Conservation (phyloP, 306 rosid species). For the Arachis hypogaea region DNA sequence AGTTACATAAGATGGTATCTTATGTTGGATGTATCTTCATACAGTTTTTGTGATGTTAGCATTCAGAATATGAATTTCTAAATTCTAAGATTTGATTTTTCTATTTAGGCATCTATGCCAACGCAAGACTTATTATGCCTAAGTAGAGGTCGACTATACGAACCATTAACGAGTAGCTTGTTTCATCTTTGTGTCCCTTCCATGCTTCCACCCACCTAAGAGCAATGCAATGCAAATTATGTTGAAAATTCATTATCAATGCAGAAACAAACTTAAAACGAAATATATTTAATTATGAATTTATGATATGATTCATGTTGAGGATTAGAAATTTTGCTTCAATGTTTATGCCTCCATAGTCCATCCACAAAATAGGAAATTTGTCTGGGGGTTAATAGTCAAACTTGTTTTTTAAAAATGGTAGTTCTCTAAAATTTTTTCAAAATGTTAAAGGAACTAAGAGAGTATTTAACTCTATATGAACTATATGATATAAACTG, state of each 20-base stretch:
- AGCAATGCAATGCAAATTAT: not conserved
- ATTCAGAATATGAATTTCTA: conserved; percentile 23
- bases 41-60: conserved; percentile 25
- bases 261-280: not conserved
- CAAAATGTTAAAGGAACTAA: too few relatives aligned
- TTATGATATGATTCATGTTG: too few relatives aligned
- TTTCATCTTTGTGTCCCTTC: not conserved
- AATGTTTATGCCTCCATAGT: too few relatives aligned
- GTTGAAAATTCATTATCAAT: not conserved
- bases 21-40: conserved; percentile 3
- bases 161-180: not conserved
- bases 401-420: too few relatives aligned
- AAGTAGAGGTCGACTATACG: not conserved
- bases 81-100: conserved; percentile 14
- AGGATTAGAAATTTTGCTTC: too few relatives aligned
- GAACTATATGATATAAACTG: not conserved
- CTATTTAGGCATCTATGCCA: not conserved
- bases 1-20: not conserved
- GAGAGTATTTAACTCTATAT: not conserved
- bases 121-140: not conserved
- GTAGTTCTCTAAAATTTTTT: too few relatives aligned
- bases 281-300: too few relatives aligned
- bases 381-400: too few relatives aligned
- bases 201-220: not conserved
- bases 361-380: too few relatives aligned